Conservation (phyloP, 2,329 filamentous ascomycete species). For the Diaporthe sp. region DNA sequence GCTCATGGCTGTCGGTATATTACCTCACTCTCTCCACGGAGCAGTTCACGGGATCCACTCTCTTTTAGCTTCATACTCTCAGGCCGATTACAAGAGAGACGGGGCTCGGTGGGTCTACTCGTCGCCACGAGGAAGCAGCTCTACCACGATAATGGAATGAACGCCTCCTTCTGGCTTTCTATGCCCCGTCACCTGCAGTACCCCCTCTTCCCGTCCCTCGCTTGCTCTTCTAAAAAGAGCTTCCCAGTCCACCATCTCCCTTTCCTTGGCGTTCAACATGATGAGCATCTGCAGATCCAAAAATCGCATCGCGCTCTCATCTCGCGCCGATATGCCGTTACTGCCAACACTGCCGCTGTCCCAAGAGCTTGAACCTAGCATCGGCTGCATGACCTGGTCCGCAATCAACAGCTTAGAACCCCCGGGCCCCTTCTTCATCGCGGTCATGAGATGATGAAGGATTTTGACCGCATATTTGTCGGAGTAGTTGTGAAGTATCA, state of each 20-base stretch:
- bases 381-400: constrained; percentile 10
- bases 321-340: not conserved
- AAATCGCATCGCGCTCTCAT: constrained; percentile 6
- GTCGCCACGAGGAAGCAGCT: not conserved
- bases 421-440: constrained; percentile 36
- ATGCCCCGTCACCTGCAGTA: not conserved
- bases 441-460: constrained; percentile 42
- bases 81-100: not conserved
- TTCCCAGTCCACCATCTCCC: constrained; percentile 17
- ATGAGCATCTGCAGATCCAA: constrained; percentile 9
- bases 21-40: not conserved
- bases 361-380: not conserved
- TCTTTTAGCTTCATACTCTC: not conserved
- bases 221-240: constrained; percentile 2
- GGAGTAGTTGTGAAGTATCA: constrained; percentile 44
- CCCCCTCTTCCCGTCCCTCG: constrained; percentile 1
- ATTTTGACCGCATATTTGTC: constrained; percentile 44
- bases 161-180: constrained; percentile 1
- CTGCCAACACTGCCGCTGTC: not conserved
- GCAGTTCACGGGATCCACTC: not conserved
- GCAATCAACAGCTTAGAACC: constrained; percentile 16
- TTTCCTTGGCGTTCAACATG: constrained; percentile 17
- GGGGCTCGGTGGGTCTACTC: not conserved
- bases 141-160: constrained; percentile 12
- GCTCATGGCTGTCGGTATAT: not conserved